Base-by-base conservation (phyloP, 306 rosid species). In the Arachis stenosperma region DNA sequence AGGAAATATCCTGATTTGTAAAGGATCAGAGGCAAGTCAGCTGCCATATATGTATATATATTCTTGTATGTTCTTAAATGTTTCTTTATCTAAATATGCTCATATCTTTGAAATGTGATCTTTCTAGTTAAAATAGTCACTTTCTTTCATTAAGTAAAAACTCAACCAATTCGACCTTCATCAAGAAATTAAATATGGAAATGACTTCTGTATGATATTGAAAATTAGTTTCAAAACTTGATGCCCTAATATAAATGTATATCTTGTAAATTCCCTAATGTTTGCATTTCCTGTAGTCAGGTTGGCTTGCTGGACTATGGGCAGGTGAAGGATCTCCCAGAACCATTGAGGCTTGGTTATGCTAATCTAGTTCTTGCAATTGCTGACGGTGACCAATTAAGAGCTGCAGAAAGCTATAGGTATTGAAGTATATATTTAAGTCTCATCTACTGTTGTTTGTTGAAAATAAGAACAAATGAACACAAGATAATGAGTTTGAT, bases 271-370 rank as follows among this genome's bases (percentile, higher is more conserved):
- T 61, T 46, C 51, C 70, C 79, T 77, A 72, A 78, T 52, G 22
- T 76, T 63, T 17, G 48, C 37, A 55, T 70, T 79, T 55, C 66
- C 73, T 71, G 40, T 60, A 68, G 75, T 76, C 83, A 94, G 99
- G 95, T 94, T 82, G 97, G 91, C 61, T 85, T 94, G 84, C 90
- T 94, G 52, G 99, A 94, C 81, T 94, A 91, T 58, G 99, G 99
- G 51, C 99, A 94, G 83, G 99, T 91, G 86, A 94, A 94, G 84
- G 99, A 94, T 81, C 99, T 94, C 65, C 99, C 99, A 37, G 89
- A 94, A 61, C 70, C 66, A 43, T 84, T 94, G 89, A 94, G 94
- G 75, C 91, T 94, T 83, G 97, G 95, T 61, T 94, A 91, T 82
- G 99, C 99, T 76, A 84, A 85, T 71, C 97, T 94, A 58, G 87